Evolutionary conservation across 2,329 filamentous ascomycete genomes (phyloP), one percentile per base, ranked within the genome.

Genomic region (Claviceps pazoutovae): DNA sequence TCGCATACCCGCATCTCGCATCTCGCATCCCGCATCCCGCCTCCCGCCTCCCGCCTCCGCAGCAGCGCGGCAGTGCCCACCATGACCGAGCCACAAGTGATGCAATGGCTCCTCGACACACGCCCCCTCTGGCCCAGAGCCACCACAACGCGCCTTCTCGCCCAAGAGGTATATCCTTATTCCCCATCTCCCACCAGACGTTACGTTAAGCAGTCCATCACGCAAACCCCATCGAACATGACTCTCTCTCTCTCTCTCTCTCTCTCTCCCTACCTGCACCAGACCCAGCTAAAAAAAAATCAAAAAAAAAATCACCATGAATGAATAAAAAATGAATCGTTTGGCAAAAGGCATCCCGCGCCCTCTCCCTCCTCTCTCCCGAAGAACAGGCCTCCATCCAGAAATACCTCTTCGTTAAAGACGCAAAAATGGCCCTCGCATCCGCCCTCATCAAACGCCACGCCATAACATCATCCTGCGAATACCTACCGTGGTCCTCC

Each of bases 371-470:
- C 30, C 70, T 83, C 48, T 65, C 70, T 2, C 58, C 67, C 1
- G 67, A 75, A 9, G 84, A 88, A 62, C 77, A 75, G 55, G 64
- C 74, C 49, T 66, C 68, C 14, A 76, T 83, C 36, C 72, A 82
- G 8, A 72, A 72, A 53, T 87, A 80, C 68, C 78, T 80, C 68
- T 79, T 83, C 64, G 70, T 83, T 58, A 73, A 77, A 61, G 86
- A 90, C 67, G 86, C 86, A 50, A 85, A 84, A 63, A 84, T 89
- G 75, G 77, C 78, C 48, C 74, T 91, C 43, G 83, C 69, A 23
- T 90, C 86, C 17, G 77, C 82, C 44, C 75, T 91, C 48, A 72
- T 90, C 54, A 91, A 91, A 70, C 82, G 84, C 51, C 75, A 82
- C 58, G 81, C 78, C 60, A 77, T 89, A 56, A 73, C 78, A 52